Evolutionary conservation across 805 yeast genomes (phyloP), one percentile per base, ranked within the genome.

Genomic region (Ascoidea rubescens): DNA sequence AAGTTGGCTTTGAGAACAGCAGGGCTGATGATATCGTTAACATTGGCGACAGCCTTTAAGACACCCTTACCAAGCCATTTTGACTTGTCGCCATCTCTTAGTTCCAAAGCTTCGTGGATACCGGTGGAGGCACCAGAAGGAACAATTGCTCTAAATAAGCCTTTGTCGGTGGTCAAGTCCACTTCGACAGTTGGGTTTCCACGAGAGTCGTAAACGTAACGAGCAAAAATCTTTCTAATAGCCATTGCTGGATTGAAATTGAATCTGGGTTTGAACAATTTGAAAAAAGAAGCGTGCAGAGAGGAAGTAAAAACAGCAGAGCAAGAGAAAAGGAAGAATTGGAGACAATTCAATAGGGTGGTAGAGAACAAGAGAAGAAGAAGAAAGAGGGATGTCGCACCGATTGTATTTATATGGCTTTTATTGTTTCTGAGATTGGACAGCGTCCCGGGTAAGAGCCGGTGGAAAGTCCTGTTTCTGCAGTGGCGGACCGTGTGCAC

Each of bases 101-200:
- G 81, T 79, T 91, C 99, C 64, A 90, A 77, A 64, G 99, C 99
- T 80, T 93, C 99, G 75, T 88, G 96, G 72, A 86, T 72, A 84
- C 99, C 99, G 59, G 99, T 93, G 67, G 98, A 91, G 62, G 99
- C 99, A 77, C 99, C 99, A 60, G 97, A 89, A 72, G 99, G 99
- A 58, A 93, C 99, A 69, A 91, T 90, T 62, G 98, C 81, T 75
- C 97, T 86, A 95, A 88, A 90, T 60, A 80, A 65, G 68, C 99
- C 99, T 68, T 86, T 81, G 59, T 78, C 91, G 68, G 99, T 91
- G 80, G 84, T 77, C 66, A 91, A 67, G 69, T 93, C 98, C 63
- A 93, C 98, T 82, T 93, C 98, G 65, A 93, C 99, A 64, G 99
- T 91, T 77, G 99, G 99, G 84, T 91, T 93, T 77, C 98, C 98